Conservation (phyloP, 1,284 basidiomycete species). For the Pterulicium gracile region DNA sequence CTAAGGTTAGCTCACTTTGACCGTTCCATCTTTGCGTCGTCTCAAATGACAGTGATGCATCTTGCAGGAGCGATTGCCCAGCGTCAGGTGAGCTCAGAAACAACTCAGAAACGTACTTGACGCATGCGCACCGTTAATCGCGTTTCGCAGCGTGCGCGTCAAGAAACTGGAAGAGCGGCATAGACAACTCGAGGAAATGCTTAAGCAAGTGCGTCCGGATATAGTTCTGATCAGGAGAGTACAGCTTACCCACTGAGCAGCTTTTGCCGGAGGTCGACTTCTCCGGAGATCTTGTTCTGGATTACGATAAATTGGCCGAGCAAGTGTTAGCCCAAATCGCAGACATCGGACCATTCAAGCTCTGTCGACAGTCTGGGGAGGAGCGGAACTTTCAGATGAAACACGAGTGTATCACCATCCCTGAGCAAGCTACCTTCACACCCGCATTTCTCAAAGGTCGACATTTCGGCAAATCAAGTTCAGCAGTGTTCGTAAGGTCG, state of each 20-base stretch:
- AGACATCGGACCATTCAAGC: background rate
- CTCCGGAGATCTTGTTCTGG: background rate
- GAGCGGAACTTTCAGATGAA: background rate
- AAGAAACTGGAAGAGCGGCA: background rate
- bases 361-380: background rate
- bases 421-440: background rate
- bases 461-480: background rate
- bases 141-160: background rate
- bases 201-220: background rate
- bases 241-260: no score
- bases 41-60: no score
- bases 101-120: no score
- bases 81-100: no score
- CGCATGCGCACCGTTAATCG: no score
- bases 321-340: background rate
- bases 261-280: background rate
- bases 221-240: background rate
- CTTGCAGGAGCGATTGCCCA: no score
- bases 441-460: background rate
- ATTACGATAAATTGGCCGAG: no score
- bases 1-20: background rate
- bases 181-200: background rate
- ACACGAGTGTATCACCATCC: background rate
- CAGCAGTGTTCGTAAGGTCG: background rate
- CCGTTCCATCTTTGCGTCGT: no score